Evolutionary conservation across 2,329 filamentous ascomycete genomes (phyloP).

Genomic region (Cladophialophora chaetospira): DNA sequence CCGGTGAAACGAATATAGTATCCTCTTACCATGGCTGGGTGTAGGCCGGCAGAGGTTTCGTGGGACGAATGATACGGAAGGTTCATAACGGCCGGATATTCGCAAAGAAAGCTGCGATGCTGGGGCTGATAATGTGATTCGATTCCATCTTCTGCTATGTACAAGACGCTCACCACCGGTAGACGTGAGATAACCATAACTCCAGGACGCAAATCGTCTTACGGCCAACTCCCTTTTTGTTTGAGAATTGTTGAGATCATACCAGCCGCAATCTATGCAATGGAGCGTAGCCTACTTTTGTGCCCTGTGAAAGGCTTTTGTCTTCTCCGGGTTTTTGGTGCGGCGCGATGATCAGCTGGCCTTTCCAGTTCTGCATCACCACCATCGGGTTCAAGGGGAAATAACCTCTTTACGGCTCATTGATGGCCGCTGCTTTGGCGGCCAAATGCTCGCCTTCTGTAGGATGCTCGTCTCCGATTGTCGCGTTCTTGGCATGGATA

Average conservation of each 20-base stretch:
- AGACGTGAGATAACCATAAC: too few relatives aligned
- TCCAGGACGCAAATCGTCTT: too few relatives aligned
- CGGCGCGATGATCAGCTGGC: too few relatives aligned
- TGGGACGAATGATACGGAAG: too few relatives aligned
- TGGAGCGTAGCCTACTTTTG: neutral
- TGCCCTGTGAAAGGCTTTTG: neutral
- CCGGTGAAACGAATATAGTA: too few relatives aligned
- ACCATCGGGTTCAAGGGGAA: neutral
- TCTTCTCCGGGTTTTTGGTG: neutral
- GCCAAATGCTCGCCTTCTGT: slow-evolving; percentile 29
- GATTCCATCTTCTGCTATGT: neutral
- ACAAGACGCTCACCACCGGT: neutral
- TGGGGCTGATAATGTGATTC: neutral
- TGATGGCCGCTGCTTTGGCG: slow-evolving; percentile 28
- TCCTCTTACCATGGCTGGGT: too few relatives aligned
- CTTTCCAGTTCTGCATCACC: too few relatives aligned
- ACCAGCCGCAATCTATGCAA: too few relatives aligned
- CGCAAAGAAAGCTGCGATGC: neutral
- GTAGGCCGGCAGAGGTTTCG: too few relatives aligned
- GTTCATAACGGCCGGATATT: too few relatives aligned
- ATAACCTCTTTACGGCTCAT: slow-evolving; percentile 29
- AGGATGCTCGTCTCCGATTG: slow-evolving; percentile 25
- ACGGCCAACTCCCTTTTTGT: too few relatives aligned
- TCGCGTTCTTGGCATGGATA: slow-evolving; percentile 62
- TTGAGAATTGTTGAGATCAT: too few relatives aligned